Conservation (phyloP, 2,329 filamentous ascomycete species). For the Hypocreales sp. region DNA sequence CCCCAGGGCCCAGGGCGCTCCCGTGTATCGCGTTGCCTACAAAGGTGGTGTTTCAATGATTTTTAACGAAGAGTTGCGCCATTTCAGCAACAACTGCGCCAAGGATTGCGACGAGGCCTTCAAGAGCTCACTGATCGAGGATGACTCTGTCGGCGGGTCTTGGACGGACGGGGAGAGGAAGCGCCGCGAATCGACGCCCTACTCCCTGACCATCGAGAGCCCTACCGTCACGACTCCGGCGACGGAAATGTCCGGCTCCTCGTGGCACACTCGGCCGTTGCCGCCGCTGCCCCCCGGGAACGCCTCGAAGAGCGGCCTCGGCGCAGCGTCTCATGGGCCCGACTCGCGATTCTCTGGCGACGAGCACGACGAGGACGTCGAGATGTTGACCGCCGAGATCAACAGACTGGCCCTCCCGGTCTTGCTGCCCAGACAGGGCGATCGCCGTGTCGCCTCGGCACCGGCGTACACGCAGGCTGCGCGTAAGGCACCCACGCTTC, state of each 20-base stretch:
- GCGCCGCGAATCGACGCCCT: slow-evolving; percentile 21
- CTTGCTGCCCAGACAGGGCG: slow-evolving; percentile 16
- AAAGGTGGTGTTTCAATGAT: slow-evolving; percentile 15
- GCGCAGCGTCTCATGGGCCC: slow-evolving; percentile 5
- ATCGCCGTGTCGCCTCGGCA: slow-evolving; percentile 34
- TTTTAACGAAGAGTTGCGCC: slow-evolving; percentile 60
- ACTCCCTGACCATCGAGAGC: slow-evolving; percentile 24
- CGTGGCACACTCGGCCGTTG: slow-evolving; percentile 33
- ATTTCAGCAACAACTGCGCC: slow-evolving; percentile 72
- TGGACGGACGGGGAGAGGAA: slow-evolving; percentile 15
- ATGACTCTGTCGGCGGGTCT: slow-evolving; percentile 19
- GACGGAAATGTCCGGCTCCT: slow-evolving; percentile 13
- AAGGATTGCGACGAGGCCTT: slow-evolving; percentile 90
- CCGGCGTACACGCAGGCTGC: slow-evolving; percentile 27
- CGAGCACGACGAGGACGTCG: slow-evolving; percentile 7
- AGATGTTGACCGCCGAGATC: slow-evolving; percentile 10
- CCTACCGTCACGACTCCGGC: slow-evolving; percentile 12
- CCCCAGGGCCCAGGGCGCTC: slow-evolving; percentile 11
- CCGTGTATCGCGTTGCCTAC: slow-evolving; percentile 1
- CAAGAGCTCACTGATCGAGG: slow-evolving; percentile 43
- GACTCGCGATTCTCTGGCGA: slow-evolving; percentile 12
- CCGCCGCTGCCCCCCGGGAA: slow-evolving; percentile 28
- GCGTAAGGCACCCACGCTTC: no score
- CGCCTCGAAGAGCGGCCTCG: slow-evolving; percentile 6
- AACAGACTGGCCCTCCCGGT: slow-evolving; percentile 15